Evolutionary conservation across 2,329 filamentous ascomycete genomes (phyloP).

Genomic region (Acephala macrosclerotiorum): DNA sequence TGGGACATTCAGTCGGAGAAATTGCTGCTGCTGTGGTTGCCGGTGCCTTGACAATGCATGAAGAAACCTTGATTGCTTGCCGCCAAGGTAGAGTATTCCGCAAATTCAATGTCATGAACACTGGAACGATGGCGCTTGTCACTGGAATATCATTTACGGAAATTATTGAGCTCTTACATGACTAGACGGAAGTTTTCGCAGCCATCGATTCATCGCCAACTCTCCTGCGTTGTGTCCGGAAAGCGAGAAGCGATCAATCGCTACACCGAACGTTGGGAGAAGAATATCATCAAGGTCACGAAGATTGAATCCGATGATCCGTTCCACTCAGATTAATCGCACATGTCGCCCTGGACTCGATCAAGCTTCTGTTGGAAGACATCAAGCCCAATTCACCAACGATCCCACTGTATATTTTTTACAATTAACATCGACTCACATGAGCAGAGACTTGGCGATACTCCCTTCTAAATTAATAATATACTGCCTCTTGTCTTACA

Average conservation of each 20-base stretch:
- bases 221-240: constrained; percentile 44
- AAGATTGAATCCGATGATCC: not conserved
- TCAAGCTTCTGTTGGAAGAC: not conserved
- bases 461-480: constrained; percentile 46
- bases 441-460: constrained; percentile 4
- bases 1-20: constrained; percentile 55
- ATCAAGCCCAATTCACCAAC: constrained; percentile 40
- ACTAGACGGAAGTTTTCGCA: constrained; percentile 38
- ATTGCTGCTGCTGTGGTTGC: constrained; percentile 54
- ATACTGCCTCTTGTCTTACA: constrained; percentile 47
- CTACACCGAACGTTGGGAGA: not conserved
- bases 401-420: constrained; percentile 29
- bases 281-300: not conserved
- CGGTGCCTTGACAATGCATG: constrained; percentile 42
- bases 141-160: not conserved
- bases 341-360: not conserved
- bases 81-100: constrained; percentile 41
- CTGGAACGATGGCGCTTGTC: constrained; percentile 10
- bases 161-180: not conserved
- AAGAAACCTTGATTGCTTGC: constrained; percentile 48
- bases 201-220: constrained; percentile 48
- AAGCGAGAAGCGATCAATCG: not conserved
- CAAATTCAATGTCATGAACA: constrained; percentile 2
- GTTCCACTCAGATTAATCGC: not conserved
- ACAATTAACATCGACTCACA: constrained; percentile 2